Conservation (phyloP, 1,139 yeast genomes). For the Saccharomyces pastorianus region DNA sequence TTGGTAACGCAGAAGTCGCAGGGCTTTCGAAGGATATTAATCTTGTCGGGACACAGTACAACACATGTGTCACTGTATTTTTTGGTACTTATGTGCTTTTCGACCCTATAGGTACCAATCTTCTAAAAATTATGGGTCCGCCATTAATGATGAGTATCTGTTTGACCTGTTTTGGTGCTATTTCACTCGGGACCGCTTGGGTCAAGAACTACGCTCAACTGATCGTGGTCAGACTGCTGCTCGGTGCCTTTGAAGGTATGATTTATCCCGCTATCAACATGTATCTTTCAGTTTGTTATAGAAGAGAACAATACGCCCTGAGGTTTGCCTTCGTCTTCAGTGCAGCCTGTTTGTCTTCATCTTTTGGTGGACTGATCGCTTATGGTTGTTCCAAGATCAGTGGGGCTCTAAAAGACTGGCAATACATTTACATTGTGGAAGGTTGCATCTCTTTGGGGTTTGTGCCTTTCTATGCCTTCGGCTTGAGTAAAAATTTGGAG, state of each 20-base stretch:
- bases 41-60: slow-evolving; percentile 43
- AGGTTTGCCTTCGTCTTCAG: slow-evolving; percentile 39
- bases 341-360: slow-evolving; percentile 40
- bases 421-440: slow-evolving; percentile 49
- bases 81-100: slow-evolving; percentile 50
- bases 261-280: slow-evolving; percentile 43
- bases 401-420: slow-evolving; percentile 40
- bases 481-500: slow-evolving; percentile 23
- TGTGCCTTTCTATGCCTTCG: slow-evolving; percentile 34
- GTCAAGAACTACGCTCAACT: slow-evolving; percentile 39
- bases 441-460: slow-evolving; percentile 47
- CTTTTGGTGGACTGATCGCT: slow-evolving; percentile 42
- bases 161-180: slow-evolving; percentile 42
- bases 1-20: slow-evolving; percentile 54
- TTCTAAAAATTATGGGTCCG: slow-evolving; percentile 32
- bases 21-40: slow-evolving; percentile 46
- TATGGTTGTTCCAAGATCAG: slow-evolving; percentile 38
- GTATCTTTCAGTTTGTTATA: slow-evolving; percentile 36
- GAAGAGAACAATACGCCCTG: slow-evolving; percentile 37
- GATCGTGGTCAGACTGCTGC: slow-evolving; percentile 39
- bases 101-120: slow-evolving; percentile 45
- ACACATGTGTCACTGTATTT: slow-evolving; percentile 45
- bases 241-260: slow-evolving; percentile 51
- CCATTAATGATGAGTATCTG: slow-evolving; percentile 27
- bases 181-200: slow-evolving; percentile 44